These are phyloP conservation scores for Rhytidhysteron rufulum DNA, from an alignment of 2,329 filamentous ascomycete genomes.

Conservation along the genomic window DNA sequence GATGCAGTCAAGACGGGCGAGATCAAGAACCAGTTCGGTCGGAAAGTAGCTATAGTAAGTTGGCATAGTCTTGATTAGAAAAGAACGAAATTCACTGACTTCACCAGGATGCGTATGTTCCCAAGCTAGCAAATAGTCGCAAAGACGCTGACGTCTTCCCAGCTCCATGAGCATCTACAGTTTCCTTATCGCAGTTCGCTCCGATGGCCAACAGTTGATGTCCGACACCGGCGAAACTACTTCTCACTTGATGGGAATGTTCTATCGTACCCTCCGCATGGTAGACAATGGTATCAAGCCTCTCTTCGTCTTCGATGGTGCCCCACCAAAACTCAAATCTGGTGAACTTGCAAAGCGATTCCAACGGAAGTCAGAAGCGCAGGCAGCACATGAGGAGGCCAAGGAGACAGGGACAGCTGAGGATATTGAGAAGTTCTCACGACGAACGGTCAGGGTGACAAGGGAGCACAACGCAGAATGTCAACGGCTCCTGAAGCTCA, in stretches of 20 bases:
- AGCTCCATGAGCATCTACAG: constrained; percentile 99
- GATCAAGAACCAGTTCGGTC: constrained; percentile 98
- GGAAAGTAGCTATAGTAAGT: constrained; percentile 94
- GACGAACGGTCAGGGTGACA: constrained; percentile 90
- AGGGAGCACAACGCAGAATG: constrained; percentile 95
- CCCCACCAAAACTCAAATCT: constrained; percentile 94
- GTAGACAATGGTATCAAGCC: constrained; percentile 99
- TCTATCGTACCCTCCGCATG: constrained; percentile 97
- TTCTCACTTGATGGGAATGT: constrained; percentile 98
- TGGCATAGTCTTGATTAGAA: neutral
- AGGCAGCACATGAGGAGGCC: constrained; percentile 85
- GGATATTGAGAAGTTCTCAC: constrained; percentile 96
- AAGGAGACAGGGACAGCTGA: constrained; percentile 96
- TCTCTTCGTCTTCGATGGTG: constrained; percentile 95
- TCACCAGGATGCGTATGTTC: constrained; percentile 44
- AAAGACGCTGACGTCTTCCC: no score
- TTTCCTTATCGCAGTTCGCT: constrained; percentile 95
- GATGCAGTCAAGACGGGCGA: constrained; percentile 93
- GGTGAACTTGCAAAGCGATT: constrained; percentile 95
- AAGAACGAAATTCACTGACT: constrained; percentile 17
- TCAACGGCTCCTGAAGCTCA: constrained; percentile 82
- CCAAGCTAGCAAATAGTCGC: no score
- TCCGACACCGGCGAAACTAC: constrained; percentile 94
- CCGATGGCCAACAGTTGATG: constrained; percentile 93
- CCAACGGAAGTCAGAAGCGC: constrained; percentile 89